Conservation (phyloP, 148 eudicot genomes). For the Spergularia marina region DNA sequence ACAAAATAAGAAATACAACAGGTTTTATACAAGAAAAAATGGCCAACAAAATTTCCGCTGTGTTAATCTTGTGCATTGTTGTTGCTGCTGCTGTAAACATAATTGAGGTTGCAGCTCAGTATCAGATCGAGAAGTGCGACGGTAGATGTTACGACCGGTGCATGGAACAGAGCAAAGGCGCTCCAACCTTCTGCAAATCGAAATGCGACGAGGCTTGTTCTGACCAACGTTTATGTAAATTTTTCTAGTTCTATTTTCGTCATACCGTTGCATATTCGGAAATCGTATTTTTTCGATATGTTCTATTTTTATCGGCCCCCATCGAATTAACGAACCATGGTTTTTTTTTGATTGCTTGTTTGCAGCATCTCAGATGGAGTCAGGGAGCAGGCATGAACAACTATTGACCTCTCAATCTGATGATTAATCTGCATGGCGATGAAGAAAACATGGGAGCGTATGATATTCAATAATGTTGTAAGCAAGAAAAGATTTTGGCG, state of each 20-base stretch:
- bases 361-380: slow-evolving; percentile 5
- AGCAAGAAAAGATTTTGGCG: too few relatives aligned
- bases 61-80: slow-evolving; percentile 13
- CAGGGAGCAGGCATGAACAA: slow-evolving; percentile 11
- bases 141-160: slow-evolving; percentile 11
- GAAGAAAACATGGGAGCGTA: too few relatives aligned
- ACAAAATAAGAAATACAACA: background rate
- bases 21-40: background rate
- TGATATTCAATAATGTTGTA: too few relatives aligned
- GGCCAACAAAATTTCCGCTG: slow-evolving; percentile 28
- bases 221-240: background rate
- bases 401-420: background rate
- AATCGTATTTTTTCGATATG: too few relatives aligned
- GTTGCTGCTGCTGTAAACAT: background rate
- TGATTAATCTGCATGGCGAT: background rate
- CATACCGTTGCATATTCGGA: too few relatives aligned
- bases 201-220: slow-evolving; percentile 7
- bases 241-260: background rate
- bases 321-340: too few relatives aligned
- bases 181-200: slow-evolving; percentile 9
- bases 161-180: slow-evolving; percentile 1
- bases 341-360: background rate
- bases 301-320: too few relatives aligned
- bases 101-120: background rate
- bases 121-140: background rate